Conservation (phyloP, 768 basidiomycete genomes). For the Chiua virens region DNA sequence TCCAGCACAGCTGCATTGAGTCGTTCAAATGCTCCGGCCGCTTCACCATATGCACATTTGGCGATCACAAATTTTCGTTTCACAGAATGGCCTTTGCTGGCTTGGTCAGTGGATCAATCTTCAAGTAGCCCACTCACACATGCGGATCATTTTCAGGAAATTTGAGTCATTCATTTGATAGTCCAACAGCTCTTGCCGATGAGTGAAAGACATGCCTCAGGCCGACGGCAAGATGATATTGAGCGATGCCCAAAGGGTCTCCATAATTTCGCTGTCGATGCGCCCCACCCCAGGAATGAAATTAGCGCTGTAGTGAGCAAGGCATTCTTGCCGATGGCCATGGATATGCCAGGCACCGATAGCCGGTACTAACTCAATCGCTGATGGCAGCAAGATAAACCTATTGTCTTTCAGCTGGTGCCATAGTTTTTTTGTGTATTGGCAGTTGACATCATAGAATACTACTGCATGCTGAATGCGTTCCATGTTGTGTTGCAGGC, state of each 20-base stretch:
- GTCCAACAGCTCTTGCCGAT: neutral
- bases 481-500: neutral
- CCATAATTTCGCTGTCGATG: constrained; percentile 7
- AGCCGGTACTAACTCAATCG: constrained; percentile 4
- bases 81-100: too few relatives aligned
- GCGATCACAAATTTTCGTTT: too few relatives aligned
- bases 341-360: constrained; percentile 31
- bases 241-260: too few relatives aligned
- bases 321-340: too few relatives aligned
- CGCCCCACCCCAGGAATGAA: neutral
- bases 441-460: constrained; percentile 11
- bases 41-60: too few relatives aligned
- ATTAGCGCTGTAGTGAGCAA: neutral
- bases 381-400: neutral
- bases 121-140: too few relatives aligned
- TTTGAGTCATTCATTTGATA: too few relatives aligned
- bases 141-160: too few relatives aligned
- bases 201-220: neutral
- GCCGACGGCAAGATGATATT: neutral
- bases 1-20: too few relatives aligned
- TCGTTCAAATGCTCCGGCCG: too few relatives aligned
- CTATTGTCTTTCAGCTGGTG: neutral
- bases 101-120: too few relatives aligned
- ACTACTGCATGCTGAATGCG: neutral
- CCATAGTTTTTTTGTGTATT: neutral